Conservation (phyloP, 2,329 filamentous ascomycete genomes). For the Aspergillus hortae region DNA sequence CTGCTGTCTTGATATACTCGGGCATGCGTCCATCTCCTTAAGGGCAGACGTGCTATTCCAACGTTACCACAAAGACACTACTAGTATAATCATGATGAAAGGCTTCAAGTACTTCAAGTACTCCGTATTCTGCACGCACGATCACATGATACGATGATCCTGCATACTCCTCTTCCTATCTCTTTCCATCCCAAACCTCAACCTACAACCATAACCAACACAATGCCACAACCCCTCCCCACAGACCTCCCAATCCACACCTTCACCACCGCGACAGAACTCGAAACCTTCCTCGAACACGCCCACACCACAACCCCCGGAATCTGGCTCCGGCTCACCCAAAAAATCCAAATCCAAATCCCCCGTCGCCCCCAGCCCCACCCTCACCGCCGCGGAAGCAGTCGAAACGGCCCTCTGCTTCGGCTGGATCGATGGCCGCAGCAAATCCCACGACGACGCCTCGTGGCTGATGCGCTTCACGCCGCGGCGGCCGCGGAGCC, state of each 20-base stretch:
- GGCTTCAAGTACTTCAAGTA: no score
- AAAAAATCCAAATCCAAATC: constrained; percentile 38
- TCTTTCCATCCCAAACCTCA: no score
- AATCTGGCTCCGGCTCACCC: constrained; percentile 48
- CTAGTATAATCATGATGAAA: background rate
- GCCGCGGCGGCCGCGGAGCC: constrained; percentile 52
- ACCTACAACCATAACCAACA: no score
- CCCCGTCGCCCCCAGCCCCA: constrained; percentile 23
- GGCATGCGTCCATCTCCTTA: no score
- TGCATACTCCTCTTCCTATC: no score
- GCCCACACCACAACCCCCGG: constrained; percentile 34
- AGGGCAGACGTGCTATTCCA: no score
- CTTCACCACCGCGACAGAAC: constrained; percentile 25
- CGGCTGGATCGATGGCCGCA: constrained; percentile 63
- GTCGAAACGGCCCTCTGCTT: constrained; percentile 57
- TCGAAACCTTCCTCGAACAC: constrained; percentile 41
- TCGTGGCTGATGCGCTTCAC: constrained; percentile 58
- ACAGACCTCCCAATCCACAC: constrained; percentile 24
- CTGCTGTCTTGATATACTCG: no score
- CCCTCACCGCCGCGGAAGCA: constrained; percentile 48
- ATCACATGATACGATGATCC: no score
- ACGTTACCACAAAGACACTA: background rate
- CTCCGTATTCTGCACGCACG: no score
- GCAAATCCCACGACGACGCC: constrained; percentile 41
- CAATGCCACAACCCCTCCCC: constrained; percentile 6